A percentile compares a stretch with the other conserved stretches of the same genome.
phyloP scores from a whole-genome alignment of 2,329 filamentous ascomycete genomes.

The Macrophomina phaseolina region DNA sequence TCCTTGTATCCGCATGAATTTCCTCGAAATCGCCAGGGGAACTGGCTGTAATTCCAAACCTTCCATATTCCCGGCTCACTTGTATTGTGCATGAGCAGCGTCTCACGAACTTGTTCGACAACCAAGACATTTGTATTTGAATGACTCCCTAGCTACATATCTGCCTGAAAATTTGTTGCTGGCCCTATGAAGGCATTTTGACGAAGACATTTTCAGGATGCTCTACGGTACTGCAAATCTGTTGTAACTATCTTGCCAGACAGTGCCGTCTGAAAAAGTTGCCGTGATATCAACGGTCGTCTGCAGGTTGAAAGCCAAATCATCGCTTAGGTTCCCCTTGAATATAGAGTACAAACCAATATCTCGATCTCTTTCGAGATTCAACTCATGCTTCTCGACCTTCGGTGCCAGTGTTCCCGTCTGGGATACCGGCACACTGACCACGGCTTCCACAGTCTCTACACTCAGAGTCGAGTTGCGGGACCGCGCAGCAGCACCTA shows the following conservation, averaged over 20 bases:
- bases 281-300: not conserved
- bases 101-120: no score
- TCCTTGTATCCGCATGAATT: no score
- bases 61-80: no score
- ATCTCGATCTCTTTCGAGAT: not conserved
- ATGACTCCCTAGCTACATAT: no score
- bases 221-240: not conserved
- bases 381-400: not conserved
- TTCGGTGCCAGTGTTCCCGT: constrained; percentile 11
- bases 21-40: no score
- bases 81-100: no score
- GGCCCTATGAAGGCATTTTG: no score
- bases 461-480: not conserved
- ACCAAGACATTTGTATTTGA: no score
- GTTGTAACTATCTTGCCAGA: not conserved
- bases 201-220: no score
- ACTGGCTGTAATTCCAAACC: no score
- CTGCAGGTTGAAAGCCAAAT: not conserved
- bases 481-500: not conserved
- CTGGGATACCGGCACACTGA: not conserved
- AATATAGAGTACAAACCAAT: not conserved
- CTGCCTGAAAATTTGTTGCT: no score
- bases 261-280: not conserved
- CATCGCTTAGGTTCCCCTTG: not conserved
- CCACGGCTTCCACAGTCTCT: not conserved